Evolutionary conservation across 2,329 filamentous ascomycete genomes (phyloP), one percentile per base, ranked within the genome.

Genomic region (Clonostachys rhizophaga): DNA sequence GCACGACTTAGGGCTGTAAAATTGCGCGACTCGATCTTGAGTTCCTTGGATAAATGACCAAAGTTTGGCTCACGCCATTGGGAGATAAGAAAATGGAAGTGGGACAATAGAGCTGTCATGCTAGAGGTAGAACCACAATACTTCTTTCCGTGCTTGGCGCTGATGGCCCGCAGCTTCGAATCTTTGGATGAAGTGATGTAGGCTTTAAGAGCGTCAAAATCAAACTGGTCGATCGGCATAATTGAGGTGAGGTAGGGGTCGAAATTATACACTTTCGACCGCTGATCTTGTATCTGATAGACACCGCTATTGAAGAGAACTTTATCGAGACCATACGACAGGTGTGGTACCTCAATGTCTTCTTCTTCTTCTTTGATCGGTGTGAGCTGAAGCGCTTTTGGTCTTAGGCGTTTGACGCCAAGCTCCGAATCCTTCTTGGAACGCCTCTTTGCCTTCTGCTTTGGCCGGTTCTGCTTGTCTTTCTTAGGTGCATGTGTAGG

Each of bases 61-160:
- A 81, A 69, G 50, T 89, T 87, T 50, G 96, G 74, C 3, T 74
- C 71, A 46, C 95, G 83, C 87, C 90, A 97, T 7, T 78, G 71
- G 1, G 92, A 97, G 10, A 99, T 75, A 4, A 99, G 78, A 58
- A 84, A 97, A 64, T 99, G 94, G 60, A 99, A 96, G 58, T 99
- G 95, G 3, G 86, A 80, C 41, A 99, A 74, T 44, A 88, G 83
- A 3, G 84, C 75, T 2, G 92, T 96, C 91, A 96, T 96, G 67
- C 92, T 97, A 2, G 94, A 99, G 1, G 94, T 97, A 12, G 94
- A 99, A 10, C 94, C 94, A 11, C 91, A 86, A 61, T 95, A 99
- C 60, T 87, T 95, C 63, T 84, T 90, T 12, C 75, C 69, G 50
- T 87, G 67, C 46, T 82, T 66, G 44, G 75, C 72, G 3, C 89